phyloP scores from a whole-genome alignment of 2,329 filamentous ascomycete genomes.

The Knufia fluminis region DNA sequence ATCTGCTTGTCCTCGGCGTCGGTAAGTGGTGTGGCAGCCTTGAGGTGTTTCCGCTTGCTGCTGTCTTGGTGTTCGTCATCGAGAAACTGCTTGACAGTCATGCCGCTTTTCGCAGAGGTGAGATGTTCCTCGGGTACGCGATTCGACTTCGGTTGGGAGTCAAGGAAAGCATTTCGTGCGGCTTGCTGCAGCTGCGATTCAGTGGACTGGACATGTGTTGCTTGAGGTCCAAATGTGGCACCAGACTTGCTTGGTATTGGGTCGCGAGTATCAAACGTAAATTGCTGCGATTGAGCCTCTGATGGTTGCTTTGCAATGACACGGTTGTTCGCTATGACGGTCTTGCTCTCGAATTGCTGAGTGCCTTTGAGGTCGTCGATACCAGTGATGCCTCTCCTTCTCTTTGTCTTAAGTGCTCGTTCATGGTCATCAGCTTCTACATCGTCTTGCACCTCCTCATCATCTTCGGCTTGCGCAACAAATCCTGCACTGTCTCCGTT shows the following conservation, averaged over 20 bases:
- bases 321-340: not conserved
- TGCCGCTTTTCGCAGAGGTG: not conserved
- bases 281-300: not conserved
- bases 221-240: not conserved
- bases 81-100: not conserved
- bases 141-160: not conserved
- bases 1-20: no score
- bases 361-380: not conserved
- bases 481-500: not conserved
- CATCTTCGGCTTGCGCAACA: not conserved
- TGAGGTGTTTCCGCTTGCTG: not conserved
- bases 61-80: not conserved
- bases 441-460: not conserved
- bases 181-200: conserved; percentile 1
- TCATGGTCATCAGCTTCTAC: not conserved
- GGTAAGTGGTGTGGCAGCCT: no score
- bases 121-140: not conserved
- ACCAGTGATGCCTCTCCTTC: not conserved
- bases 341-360: not conserved
- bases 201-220: not conserved
- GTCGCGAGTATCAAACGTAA: not conserved
- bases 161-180: not conserved
- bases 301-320: conserved; percentile 5
- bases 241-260: not conserved
- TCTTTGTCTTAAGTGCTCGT: not conserved